Conservation (phyloP, 495 filamentous ascomycete species). For the Astrothelium macrocarpum region DNA sequence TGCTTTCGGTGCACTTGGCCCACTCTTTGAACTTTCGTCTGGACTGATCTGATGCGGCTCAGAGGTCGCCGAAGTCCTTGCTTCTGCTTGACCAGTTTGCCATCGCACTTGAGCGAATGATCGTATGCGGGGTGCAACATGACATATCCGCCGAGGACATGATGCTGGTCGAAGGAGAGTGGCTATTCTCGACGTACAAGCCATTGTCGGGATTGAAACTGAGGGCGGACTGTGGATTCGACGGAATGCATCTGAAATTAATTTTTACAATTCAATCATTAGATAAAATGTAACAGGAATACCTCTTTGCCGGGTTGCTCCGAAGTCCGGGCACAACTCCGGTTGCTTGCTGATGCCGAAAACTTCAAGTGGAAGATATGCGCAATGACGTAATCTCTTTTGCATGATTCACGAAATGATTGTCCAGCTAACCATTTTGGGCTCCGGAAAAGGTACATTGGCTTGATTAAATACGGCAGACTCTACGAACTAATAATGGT, state of each 20-base stretch:
- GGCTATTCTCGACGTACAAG: conserved; percentile 18
- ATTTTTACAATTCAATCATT: too few species aligned
- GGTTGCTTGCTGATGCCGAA: too few species aligned
- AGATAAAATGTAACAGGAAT: too few species aligned
- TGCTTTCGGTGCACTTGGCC: conserved; percentile 36
- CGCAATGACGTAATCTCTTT: too few species aligned
- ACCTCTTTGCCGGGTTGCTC: too few species aligned
- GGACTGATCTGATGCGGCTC: conserved; percentile 31
- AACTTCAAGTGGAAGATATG: too few species aligned
- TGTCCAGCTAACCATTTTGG: too few species aligned
- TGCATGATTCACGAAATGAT: too few species aligned
- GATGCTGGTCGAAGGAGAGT: conserved; percentile 15
- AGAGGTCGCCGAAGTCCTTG: conserved; percentile 30
- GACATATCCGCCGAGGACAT: conserved; percentile 7
- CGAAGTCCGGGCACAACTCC: too few species aligned
- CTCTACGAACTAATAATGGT: too few species aligned
- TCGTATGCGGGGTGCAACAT: conserved; percentile 7
- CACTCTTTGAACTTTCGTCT: conserved; percentile 26
- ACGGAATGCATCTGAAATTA: background rate
- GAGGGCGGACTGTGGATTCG: background rate
- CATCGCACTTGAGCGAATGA: conserved; percentile 19
- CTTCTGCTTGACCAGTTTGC: conserved; percentile 11
- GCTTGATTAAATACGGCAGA: too few species aligned
- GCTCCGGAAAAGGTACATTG: too few species aligned
- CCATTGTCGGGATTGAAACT: conserved; percentile 12